phyloP scores from a whole-genome alignment of 2,329 filamentous ascomycete genomes.

The Nannizziopsis arthrosporioides region DNA sequence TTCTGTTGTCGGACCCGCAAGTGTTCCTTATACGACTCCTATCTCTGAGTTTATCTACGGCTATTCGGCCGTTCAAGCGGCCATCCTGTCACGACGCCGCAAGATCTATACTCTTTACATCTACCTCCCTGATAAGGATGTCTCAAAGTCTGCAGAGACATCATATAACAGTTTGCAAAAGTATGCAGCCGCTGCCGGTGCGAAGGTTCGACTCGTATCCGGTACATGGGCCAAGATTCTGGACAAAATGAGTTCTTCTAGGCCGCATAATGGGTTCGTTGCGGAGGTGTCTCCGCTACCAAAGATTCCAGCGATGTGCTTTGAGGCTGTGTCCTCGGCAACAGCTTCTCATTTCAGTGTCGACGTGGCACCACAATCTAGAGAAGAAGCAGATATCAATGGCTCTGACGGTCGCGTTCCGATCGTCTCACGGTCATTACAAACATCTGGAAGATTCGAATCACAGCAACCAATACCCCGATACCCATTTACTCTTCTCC shows the following conservation, averaged over 20 bases:
- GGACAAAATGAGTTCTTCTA: conserved; percentile 68
- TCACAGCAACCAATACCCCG: conserved; percentile 11
- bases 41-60: conserved; percentile 90
- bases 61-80: conserved; percentile 65
- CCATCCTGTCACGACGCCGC: conserved; percentile 56
- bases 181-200: conserved; percentile 30
- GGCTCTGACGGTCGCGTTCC: conserved; percentile 47
- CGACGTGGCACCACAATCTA: conserved; percentile 53
- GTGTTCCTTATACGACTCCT: conserved; percentile 63
- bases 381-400: conserved; percentile 64
- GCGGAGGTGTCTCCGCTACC: conserved; percentile 79
- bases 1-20: conserved; percentile 25
- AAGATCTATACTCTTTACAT: conserved; percentile 79
- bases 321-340: conserved; percentile 42
- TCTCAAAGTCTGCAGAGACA: conserved; percentile 17
- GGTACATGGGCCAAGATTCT: conserved; percentile 54
- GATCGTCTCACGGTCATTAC: conserved; percentile 13
- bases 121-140: conserved; percentile 45
- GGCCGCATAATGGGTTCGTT: conserved; percentile 82
- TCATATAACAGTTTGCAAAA: conserved; percentile 25
- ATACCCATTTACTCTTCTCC: conserved; percentile 34
- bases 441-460: not conserved
- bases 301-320: conserved; percentile 51
- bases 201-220: conserved; percentile 51
- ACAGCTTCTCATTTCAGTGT: conserved; percentile 46